Percentiles rank a stretch among this genome's conserved stretches.
phyloP scores from a whole-genome alignment of 768 basidiomycete species.

The Pisolithus sp. region DNA sequence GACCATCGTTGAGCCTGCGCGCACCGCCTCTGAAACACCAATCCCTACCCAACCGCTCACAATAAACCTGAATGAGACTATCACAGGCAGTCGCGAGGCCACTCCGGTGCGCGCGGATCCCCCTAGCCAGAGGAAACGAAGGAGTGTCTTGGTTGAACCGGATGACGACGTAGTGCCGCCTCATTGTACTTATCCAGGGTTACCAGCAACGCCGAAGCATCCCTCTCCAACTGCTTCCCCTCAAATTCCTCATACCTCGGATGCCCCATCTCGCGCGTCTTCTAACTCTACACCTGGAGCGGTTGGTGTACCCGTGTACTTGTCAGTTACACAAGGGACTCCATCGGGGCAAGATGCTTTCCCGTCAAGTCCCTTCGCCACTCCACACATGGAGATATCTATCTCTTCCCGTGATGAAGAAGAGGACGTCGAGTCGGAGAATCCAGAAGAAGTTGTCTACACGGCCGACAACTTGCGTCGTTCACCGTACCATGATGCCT shows the following conservation, averaged over 20 bases:
- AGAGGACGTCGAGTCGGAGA: constrained; percentile 36
- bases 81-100: constrained; percentile 25
- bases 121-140: constrained; percentile 39
- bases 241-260: constrained; percentile 45
- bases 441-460: constrained; percentile 55
- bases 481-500: constrained; percentile 44
- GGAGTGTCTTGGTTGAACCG: constrained; percentile 66
- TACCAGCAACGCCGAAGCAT: constrained; percentile 39
- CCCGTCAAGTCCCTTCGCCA: constrained; percentile 66
- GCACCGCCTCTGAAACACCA: constrained; percentile 24
- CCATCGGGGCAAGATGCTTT: constrained; percentile 54
- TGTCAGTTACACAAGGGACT: constrained; percentile 35
- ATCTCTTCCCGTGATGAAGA: constrained; percentile 48
- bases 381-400: constrained; percentile 59
- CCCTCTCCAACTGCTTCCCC: constrained; percentile 23
- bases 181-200: constrained; percentile 31
- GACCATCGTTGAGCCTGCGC: constrained; percentile 19
- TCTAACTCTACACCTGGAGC: constrained; percentile 37
- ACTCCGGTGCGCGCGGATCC: constrained; percentile 30
- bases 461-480: constrained; percentile 50
- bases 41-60: constrained; percentile 23
- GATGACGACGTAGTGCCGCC: constrained; percentile 51
- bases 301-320: constrained; percentile 45
- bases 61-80: constrained; percentile 24
- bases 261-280: constrained; percentile 43